Percentiles rank a stretch among this genome's conserved stretches.
Evolutionary conservation across 495 filamentous ascomycete genomes (phyloP).

Genomic region (Aspergillus nanangensis): DNA sequence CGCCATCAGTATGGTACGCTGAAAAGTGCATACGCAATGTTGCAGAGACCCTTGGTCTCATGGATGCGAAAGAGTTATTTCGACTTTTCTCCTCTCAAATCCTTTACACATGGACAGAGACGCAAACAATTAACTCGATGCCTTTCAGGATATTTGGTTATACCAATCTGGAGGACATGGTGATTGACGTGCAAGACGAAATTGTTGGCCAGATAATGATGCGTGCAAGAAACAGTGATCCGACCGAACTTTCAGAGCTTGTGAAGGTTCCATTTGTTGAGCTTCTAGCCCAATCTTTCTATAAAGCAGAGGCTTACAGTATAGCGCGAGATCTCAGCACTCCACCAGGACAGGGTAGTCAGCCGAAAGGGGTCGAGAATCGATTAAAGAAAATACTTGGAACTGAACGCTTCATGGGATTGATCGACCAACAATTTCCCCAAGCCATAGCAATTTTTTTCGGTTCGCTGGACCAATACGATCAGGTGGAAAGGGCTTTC

Average conservation of each 20-base stretch:
- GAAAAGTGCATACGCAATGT: conserved; percentile 63
- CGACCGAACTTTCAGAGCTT: conserved; percentile 50
- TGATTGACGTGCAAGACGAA: conserved; percentile 73
- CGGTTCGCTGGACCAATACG: conserved; percentile 63
- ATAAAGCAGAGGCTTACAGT: conserved; percentile 78
- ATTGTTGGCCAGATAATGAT: conserved; percentile 78
- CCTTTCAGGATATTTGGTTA: conserved; percentile 85
- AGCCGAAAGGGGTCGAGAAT: conserved; percentile 60
- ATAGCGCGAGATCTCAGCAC: conserved; percentile 72
- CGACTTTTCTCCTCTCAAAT: conserved; percentile 86
- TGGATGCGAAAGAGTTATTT: conserved; percentile 65
- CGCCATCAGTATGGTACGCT: conserved; percentile 61
- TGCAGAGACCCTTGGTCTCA: conserved; percentile 57
- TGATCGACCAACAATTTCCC: conserved; percentile 65
- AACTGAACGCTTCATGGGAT: conserved; percentile 53
- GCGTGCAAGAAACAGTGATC: conserved; percentile 65
- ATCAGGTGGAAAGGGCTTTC: conserved; percentile 70
- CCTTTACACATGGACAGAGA: conserved; percentile 85
- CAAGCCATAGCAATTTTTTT: conserved; percentile 73
- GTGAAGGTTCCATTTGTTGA: conserved; percentile 51
- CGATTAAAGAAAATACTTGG: conserved; percentile 67
- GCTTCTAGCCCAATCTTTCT: conserved; percentile 64
- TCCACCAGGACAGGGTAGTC: conserved; percentile 43
- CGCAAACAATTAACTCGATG: conserved; percentile 57
- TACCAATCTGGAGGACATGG: conserved; percentile 58